Evolutionary conservation across 176 grass and related monocot genomes (phyloP).

Genomic region (Microstegium vimineum): DNA sequence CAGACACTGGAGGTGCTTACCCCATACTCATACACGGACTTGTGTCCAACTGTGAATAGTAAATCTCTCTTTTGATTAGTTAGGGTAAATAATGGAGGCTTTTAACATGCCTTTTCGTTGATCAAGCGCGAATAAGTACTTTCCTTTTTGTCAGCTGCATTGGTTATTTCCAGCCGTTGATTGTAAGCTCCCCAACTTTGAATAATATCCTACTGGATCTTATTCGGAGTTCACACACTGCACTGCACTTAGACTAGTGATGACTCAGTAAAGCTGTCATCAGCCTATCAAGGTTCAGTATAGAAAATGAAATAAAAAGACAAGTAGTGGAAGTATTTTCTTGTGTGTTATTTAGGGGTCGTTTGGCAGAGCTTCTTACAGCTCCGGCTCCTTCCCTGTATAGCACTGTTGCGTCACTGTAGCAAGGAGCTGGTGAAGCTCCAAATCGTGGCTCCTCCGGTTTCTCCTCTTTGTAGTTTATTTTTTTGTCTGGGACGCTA

Average conservation of each 20-base stretch:
- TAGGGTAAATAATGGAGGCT: not conserved
- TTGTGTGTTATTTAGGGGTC: not conserved
- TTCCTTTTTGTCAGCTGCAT: not conserved
- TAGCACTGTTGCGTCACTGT: no score
- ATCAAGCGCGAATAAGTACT: not conserved
- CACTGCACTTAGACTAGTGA: not conserved
- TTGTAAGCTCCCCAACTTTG: not conserved
- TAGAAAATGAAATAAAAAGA: not conserved
- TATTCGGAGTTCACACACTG: not conserved
- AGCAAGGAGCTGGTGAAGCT: no score
- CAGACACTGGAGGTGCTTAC: no score
- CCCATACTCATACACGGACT: not conserved
- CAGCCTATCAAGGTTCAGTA: not conserved
- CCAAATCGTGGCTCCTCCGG: no score
- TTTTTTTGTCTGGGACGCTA: no score
- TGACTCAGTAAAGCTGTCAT: not conserved
- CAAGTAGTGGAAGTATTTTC: not conserved
- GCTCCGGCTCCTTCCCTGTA: no score
- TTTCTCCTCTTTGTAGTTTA: no score
- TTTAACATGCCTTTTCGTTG: not conserved
- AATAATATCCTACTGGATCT: not conserved
- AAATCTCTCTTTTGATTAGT: not conserved
- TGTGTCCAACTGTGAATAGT: not conserved
- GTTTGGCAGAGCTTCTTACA: no score
- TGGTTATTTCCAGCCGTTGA: not conserved